Evolutionary conservation across 306 rosid species (phyloP).

Genomic region (Acacia confusa): DNA sequence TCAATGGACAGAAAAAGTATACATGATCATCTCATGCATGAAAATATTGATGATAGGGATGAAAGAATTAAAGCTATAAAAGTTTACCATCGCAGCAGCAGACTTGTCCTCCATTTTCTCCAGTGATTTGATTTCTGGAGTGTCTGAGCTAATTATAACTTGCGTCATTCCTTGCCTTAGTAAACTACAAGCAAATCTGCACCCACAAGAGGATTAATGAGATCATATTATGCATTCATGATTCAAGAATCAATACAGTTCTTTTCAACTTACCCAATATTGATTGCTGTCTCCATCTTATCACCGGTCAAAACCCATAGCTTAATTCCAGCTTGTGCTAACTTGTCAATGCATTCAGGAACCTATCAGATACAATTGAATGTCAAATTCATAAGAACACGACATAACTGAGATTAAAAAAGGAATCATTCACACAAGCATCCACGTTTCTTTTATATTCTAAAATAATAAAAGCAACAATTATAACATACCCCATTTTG

Average conservation of each 20-base stretch:
- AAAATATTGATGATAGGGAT: background rate
- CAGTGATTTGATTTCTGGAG: constrained; percentile 55
- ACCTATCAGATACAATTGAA: constrained; percentile 44
- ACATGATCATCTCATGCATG: background rate
- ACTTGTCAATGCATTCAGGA: constrained; percentile 80
- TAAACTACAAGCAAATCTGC: constrained; percentile 76
- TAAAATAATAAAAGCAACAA: background rate
- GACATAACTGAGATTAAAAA: background rate
- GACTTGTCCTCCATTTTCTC: constrained; percentile 53
- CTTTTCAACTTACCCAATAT: constrained; percentile 52
- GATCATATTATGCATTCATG: background rate
- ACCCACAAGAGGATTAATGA: background rate
- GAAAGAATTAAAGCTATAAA: background rate
- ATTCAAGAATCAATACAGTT: background rate
- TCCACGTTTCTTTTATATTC: background rate
- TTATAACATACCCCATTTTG: constrained; percentile 62
- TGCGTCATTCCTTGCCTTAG: constrained; percentile 76
- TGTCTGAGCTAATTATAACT: constrained; percentile 65
- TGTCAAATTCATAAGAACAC: background rate
- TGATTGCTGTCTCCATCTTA: constrained; percentile 82
- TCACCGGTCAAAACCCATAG: constrained; percentile 85
- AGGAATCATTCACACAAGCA: background rate
- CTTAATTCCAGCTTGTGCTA: constrained; percentile 81
- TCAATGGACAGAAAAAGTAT: background rate
- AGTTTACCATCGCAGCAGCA: constrained; percentile 42